A percentile compares a stretch with the other conserved stretches of the same genome.
Evolutionary conservation across 2,329 filamentous ascomycete genomes (phyloP).

Genomic region (Nannizziopsis barbatae): DNA sequence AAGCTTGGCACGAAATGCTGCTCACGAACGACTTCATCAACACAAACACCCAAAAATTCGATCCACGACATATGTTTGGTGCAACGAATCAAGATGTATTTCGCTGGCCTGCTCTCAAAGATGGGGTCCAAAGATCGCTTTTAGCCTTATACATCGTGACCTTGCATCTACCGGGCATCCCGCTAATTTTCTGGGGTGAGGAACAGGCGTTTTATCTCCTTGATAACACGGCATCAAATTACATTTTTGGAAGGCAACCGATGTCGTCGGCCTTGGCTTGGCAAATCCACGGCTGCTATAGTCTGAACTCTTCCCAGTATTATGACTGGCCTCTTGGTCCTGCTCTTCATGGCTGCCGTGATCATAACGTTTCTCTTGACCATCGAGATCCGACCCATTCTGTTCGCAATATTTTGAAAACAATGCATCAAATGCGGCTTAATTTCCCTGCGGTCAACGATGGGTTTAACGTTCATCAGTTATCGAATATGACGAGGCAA

Average conservation of each 20-base stretch:
- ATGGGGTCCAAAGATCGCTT: slow-evolving; percentile 48
- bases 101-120: slow-evolving; percentile 49
- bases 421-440: slow-evolving; percentile 50
- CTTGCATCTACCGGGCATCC: slow-evolving; percentile 50
- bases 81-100: slow-evolving; percentile 57
- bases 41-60: slow-evolving; percentile 49
- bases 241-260: slow-evolving; percentile 53
- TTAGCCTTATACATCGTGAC: slow-evolving; percentile 50
- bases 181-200: slow-evolving; percentile 52
- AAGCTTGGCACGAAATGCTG: slow-evolving; percentile 47
- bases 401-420: slow-evolving; percentile 49
- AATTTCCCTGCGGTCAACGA: slow-evolving; percentile 50
- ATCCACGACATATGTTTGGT: slow-evolving; percentile 55
- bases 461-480: slow-evolving; percentile 44
- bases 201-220: slow-evolving; percentile 55
- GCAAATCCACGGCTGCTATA: slow-evolving; percentile 55
- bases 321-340: slow-evolving; percentile 47
- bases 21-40: slow-evolving; percentile 51
- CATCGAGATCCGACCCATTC: slow-evolving; percentile 53
- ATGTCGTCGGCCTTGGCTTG: slow-evolving; percentile 53
- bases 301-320: slow-evolving; percentile 46
- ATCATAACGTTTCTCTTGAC: slow-evolving; percentile 47
- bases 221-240: slow-evolving; percentile 54
- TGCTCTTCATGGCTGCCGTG: slow-evolving; percentile 45
- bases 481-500: slow-evolving; percentile 47